Base-by-base conservation (phyloP, 2,329 filamentous ascomycete genomes). In the Colletotrichum camelliae region DNA sequence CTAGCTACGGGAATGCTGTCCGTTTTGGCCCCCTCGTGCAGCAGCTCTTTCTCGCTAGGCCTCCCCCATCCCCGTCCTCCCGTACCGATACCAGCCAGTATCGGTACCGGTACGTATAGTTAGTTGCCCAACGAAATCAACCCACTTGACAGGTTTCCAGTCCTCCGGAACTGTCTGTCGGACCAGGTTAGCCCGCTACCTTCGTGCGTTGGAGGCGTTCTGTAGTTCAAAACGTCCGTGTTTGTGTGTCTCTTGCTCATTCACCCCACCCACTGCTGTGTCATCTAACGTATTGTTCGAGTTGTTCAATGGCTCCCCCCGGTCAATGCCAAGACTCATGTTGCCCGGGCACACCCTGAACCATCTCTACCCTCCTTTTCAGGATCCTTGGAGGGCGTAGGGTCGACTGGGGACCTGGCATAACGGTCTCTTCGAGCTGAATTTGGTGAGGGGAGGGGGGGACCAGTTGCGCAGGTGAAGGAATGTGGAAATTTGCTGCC, bases 401-500 rank as follows among this genome's bases (percentile, higher is more conserved):
- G 16, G 61, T 27, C 35, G 55, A 55, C 27, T 61, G 43, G 68
- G 61, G 52, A 58, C 61, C 69, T 75, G 39, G n/a, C 37, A 62
- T 67, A 60, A 66, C 61, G 55, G 52, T 21, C 31, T 33, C 9
- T 37, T 62, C 31, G 52, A 67, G 69, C 69, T 75, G 27, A 43
- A 71, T 31, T 57, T 60, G 55, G 39, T 18, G 29, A 35, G n/a
- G 58, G 27, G 29, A 18, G 6, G 18, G n/a, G 27, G 29, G 29
- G 6, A 27, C 21, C 55, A 60, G 29, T 31, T 27, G 31, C 37
- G 61, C 21, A 48, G 29, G 15, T 10, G 48, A 64, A 64, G 39
- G 69, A 68, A 75, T 43, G 73, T 75, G 73, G 73, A 75, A 73
- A 73, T 75, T 73, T 60, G 64, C 70, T 69, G 39, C 37, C 61